Conservation (phyloP, 2,329 filamentous ascomycete species). For the Colletotrichum endophyticum region DNA sequence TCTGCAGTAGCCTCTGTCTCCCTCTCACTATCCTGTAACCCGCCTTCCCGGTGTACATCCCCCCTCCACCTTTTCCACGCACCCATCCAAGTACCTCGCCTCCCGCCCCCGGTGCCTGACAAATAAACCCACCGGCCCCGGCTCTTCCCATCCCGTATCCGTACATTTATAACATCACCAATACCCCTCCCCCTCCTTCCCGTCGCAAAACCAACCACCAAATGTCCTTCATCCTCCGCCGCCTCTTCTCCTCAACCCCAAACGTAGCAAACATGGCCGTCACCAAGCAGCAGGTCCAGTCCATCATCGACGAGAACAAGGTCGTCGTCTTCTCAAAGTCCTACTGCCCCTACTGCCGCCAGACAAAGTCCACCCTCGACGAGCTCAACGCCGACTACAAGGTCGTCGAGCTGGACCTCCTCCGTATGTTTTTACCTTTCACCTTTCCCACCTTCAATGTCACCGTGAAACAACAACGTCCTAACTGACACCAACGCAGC, state of each 20-base stretch:
- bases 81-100: neutral
- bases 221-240: conserved; percentile 70
- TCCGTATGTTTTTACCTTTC: conserved; percentile 60
- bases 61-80: neutral
- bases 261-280: conserved; percentile 75
- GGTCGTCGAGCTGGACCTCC: conserved; percentile 82
- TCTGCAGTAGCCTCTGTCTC: neutral
- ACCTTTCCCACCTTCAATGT: no score
- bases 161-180: conserved; percentile 3
- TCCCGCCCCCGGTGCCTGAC: neutral
- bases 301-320: conserved; percentile 86
- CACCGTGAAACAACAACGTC: neutral
- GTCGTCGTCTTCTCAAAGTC: conserved; percentile 98
- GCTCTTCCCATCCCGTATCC: neutral
- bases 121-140: neutral
- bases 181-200: neutral
- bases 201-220: neutral
- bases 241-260: conserved; percentile 67
- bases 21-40: neutral
- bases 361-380: conserved; percentile 77
- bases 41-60: neutral
- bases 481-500: conserved; percentile 54
- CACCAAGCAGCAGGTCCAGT: conserved; percentile 82
- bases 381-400: conserved; percentile 75
- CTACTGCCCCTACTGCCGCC: conserved; percentile 91